Base-by-base conservation (phyloP, 176 grass and related monocot genomes). In the Aegilops sharonensis region DNA sequence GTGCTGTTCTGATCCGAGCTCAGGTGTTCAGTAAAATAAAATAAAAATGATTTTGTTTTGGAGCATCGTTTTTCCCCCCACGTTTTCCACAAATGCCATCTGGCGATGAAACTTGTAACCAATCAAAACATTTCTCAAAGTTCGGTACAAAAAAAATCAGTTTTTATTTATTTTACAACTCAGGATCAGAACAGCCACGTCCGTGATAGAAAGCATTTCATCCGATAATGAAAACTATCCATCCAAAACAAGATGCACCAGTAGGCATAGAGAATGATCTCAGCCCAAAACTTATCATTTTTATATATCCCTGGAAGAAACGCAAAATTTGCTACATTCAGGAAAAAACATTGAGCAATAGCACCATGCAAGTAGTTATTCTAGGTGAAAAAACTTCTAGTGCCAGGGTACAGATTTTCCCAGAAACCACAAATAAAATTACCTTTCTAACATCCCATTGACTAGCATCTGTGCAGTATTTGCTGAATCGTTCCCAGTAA, bases 401-500 rank as follows among this genome's bases (percentile, higher is more conserved):
- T 76, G 25, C 63, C 34, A 68, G 45, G 35, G 32, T 76, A 85
- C 82, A 11, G 6, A 78, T 74, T 64, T 57, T 56, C 61, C 56
- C 14, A 84, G 25, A n/a, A 62, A 32, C 20, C 45, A 75, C 5
- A 60, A 40, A 73, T 78, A 80, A 31, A 37, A 79, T 64, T 91
- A 98, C 97, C 93, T 95, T 86, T 88, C 81, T 95, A 79, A 84
- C 85, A 76, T 95, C 85, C 82, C 83, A 17, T 62, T 87, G 85
- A 70, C 86, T 57, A 80, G 92, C 90, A 85, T 91, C 74, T 21
- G 83, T 80, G 77, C 93, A 98, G 81, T 89, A 92, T 88, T 92
- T 95, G 72, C 80, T 98, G 89, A 98, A 98, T 65, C 92, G 74
- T 74, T 91, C 90, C 94, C 94, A 98, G 81, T 92, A 98, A 90